These are phyloP conservation scores for Gracilaria domingensis DNA, from an alignment of 23 red algal genomes.

Conservation along the genomic window DNA sequence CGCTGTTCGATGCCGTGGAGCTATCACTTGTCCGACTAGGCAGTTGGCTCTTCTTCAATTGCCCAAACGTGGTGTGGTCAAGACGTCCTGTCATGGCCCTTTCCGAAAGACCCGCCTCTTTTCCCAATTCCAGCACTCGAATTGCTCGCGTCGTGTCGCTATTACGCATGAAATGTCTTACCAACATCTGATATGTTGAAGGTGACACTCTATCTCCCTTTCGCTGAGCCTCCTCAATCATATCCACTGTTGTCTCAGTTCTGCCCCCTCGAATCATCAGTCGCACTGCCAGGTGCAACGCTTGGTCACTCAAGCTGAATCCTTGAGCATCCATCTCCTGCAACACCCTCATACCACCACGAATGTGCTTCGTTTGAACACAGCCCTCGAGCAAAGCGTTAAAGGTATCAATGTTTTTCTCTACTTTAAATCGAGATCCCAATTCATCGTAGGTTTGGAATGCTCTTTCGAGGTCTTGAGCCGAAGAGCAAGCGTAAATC, in stretches of 20 bases:
- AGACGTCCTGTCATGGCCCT: conserved; percentile 51
- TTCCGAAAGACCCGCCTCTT: conserved; percentile 1
- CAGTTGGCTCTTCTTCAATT: background rate
- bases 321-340: conserved; percentile 49
- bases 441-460: conserved; percentile 76
- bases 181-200: conserved; percentile 47
- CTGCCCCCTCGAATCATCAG: conserved; percentile 50
- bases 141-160: background rate
- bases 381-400: conserved; percentile 70
- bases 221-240: conserved; percentile 24
- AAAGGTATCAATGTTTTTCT: conserved; percentile 62
- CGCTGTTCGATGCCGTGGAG: background rate
- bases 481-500: conserved; percentile 59
- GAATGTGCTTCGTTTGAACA: conserved; percentile 39
- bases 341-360: conserved; percentile 52
- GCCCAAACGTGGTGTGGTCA: background rate
- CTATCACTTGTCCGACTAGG: background rate
- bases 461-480: conserved; percentile 59
- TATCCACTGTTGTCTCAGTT: background rate
- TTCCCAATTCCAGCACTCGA: conserved; percentile 19
- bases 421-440: conserved; percentile 29
- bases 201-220: conserved; percentile 21
- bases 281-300: conserved; percentile 42
- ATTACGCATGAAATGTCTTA: conserved; percentile 45
- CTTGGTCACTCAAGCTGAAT: conserved; percentile 30